phyloP scores from a whole-genome alignment of 1,139 yeast genomes.

The Candida dubliniensis region DNA sequence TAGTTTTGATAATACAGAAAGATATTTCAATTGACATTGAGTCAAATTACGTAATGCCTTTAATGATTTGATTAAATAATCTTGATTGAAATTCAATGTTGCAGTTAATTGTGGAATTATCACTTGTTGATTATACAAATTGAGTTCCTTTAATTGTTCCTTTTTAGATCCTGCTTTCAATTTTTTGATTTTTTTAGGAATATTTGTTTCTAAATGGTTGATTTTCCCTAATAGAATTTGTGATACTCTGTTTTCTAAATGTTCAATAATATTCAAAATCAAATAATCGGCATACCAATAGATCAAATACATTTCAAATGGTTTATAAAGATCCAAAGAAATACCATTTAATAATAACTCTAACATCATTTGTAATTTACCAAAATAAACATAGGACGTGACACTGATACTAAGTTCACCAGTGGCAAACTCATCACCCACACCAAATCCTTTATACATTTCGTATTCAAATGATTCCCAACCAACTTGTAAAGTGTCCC shows the following conservation, averaged over 20 bases:
- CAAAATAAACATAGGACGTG: conserved; percentile 65
- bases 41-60: conserved; percentile 37
- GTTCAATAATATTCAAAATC: conserved; percentile 46
- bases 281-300: conserved; percentile 68
- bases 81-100: conserved; percentile 18
- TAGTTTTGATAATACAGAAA: conserved; percentile 26
- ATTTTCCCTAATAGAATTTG: conserved; percentile 37
- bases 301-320: conserved; percentile 67
- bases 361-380: conserved; percentile 68
- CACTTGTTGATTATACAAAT: conserved; percentile 19
- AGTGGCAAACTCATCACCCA: conserved; percentile 34
- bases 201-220: conserved; percentile 26
- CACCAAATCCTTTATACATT: conserved; percentile 28
- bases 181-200: conserved; percentile 52
- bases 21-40: conserved; percentile 22
- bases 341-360: conserved; percentile 75
- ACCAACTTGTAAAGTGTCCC: conserved; percentile 81
- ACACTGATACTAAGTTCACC: conserved; percentile 49
- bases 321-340: conserved; percentile 71
- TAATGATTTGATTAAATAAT: conserved; percentile 31
- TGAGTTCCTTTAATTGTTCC: conserved; percentile 27
- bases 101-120: conserved; percentile 27
- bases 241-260: conserved; percentile 48
- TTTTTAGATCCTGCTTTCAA: conserved; percentile 45
- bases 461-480: conserved; percentile 55